Base-by-base conservation (phyloP, 148 eudicot species). In the Amaranthus palmeri region DNA sequence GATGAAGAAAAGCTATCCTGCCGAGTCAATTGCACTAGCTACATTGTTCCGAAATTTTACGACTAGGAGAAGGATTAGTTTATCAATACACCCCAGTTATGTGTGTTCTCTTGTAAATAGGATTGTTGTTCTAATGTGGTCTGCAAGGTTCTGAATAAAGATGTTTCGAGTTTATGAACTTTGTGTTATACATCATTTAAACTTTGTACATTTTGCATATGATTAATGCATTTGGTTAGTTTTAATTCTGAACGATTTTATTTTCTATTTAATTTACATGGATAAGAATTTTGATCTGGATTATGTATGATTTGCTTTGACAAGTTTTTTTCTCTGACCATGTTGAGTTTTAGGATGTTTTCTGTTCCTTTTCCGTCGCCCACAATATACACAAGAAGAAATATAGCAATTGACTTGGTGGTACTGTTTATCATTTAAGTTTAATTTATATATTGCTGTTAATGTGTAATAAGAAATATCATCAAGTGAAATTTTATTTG, bases 1-100 rank as follows among this genome's bases (percentile, higher is more conserved):
- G 78, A 79, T 74, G 81, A 78, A 73, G 65, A 79, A 75, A 60
- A 67, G 67, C 56, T 71, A 52, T 70, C 68, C 79, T 65, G 58
- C 13, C 41, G 64, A 47, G 48, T 60, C 57, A 64, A 49, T 64
- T 56, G 71, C 71, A 48, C 57, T 46, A 14, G 18, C 65, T 48
- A 55, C 0, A 49, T 36, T 25, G 36, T 40, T 69, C 63, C 7
- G 54, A 60, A 62, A 56, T 56, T 63, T 41, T 42, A 73, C 57
- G 3, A 50, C 15, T 53, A 57, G 78, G 67, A 67, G 71, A 63
- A 54, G 17, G 73, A 25, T 74, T 17, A 41, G 18, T 71, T 52
- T 72, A 66, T 54, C 15, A 1, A 47, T 61, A 43, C 42, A 15
- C 36, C 14, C 42, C 71, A 74, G 45, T 70, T 44, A 56, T 57